phyloP scores from a whole-genome alignment of 495 filamentous ascomycete genomes.

The Apiosordaria backusii region DNA sequence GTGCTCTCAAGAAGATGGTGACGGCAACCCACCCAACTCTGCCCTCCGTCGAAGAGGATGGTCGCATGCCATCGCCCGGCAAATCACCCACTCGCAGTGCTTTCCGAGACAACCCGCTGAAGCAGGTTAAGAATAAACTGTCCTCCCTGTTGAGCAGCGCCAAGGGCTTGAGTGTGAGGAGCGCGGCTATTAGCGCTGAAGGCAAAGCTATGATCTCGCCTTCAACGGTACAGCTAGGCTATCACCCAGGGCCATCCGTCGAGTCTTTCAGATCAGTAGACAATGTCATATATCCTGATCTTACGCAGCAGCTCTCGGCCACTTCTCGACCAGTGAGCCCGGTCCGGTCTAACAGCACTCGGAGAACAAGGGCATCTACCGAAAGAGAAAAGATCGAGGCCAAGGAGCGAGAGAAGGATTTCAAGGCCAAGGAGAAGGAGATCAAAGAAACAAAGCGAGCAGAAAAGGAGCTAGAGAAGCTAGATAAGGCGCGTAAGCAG shows the following conservation, averaged over 20 bases:
- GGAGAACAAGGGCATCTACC: constrained; percentile 65
- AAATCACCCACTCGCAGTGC: constrained; percentile 63
- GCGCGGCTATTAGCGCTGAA: constrained; percentile 72
- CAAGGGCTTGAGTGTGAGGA: constrained; percentile 76
- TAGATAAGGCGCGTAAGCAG: constrained; percentile 52
- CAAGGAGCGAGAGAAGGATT: constrained; percentile 61
- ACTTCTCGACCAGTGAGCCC: constrained; percentile 37
- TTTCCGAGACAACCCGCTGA: constrained; percentile 72
- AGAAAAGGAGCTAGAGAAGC: constrained; percentile 55
- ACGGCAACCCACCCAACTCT: constrained; percentile 61
- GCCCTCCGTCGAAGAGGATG: constrained; percentile 37
- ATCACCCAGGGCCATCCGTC: constrained; percentile 35
- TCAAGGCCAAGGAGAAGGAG: constrained; percentile 57
- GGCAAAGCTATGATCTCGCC: constrained; percentile 55
- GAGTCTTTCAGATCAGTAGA: constrained; percentile 38
- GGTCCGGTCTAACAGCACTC: constrained; percentile 48
- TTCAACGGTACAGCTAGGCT: constrained; percentile 35
- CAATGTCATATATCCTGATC: constrained; percentile 43
- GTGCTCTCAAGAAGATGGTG: constrained; percentile 55
- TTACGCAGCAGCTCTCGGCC: constrained; percentile 36
- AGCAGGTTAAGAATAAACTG: constrained; percentile 81
- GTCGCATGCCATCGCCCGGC: constrained; percentile 59
- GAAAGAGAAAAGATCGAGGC: constrained; percentile 65
- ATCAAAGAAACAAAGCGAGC: constrained; percentile 52
- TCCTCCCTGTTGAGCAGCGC: constrained; percentile 85